These are phyloP conservation scores for Trichophyton mentagrophytes DNA, from an alignment of 2,329 filamentous ascomycete genomes.

Conservation along the genomic window DNA sequence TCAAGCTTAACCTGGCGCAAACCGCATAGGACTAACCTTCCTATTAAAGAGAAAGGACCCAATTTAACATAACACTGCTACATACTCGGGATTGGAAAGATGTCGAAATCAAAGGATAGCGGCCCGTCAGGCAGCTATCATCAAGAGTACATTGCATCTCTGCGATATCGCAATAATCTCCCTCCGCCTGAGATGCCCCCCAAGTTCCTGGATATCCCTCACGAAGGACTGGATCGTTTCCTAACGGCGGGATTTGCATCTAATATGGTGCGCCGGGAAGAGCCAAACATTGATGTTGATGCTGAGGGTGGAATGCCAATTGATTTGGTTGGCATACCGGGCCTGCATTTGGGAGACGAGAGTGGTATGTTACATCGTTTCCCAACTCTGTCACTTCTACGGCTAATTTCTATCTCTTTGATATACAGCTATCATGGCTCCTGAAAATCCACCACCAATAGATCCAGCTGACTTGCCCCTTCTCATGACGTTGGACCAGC, in stretches of 20 bases:
- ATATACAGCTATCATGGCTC: constrained; percentile 62
- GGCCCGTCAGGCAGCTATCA: constrained; percentile 44
- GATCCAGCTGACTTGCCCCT: constrained; percentile 77
- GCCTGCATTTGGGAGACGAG: constrained; percentile 90
- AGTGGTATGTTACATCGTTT: constrained; percentile 48
- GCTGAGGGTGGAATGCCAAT: constrained; percentile 96
- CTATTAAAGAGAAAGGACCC: background rate
- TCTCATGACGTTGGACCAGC: constrained; percentile 66
- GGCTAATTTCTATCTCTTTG: background rate
- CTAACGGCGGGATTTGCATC: constrained; percentile 84
- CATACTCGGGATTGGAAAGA: constrained; percentile 10
- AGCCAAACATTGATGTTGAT: constrained; percentile 92
- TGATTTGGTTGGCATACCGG: constrained; percentile 86
- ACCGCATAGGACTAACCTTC: background rate
- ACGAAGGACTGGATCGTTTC: constrained; percentile 81
- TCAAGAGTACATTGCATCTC: constrained; percentile 94
- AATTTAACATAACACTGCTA: background rate
- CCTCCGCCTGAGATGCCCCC: constrained; percentile 88
- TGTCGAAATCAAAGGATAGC: constrained; percentile 31
- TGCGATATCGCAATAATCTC: constrained; percentile 89
- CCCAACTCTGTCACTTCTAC: background rate
- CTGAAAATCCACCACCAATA: constrained; percentile 54
- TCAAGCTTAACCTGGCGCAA: background rate
- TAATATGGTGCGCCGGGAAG: constrained; percentile 76
- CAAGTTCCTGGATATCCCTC: constrained; percentile 93